Base-by-base conservation (phyloP, 352 stramenopile genomes). In the Phytophthora pseudosyringae region DNA sequence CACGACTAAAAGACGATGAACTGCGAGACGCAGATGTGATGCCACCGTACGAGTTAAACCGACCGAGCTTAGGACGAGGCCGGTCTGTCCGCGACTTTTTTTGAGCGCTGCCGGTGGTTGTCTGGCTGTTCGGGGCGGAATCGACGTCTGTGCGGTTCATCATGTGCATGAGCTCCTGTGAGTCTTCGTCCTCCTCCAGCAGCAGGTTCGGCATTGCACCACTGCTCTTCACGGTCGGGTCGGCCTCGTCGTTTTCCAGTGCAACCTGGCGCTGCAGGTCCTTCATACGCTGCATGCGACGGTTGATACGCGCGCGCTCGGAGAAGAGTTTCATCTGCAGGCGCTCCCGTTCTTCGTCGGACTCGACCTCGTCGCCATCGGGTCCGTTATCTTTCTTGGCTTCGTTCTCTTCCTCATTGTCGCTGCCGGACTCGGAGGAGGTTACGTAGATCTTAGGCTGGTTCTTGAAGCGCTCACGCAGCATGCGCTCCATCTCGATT, bases 251-350 rank as follows among this genome's bases (percentile, higher is more conserved):
- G 9, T 73, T 72, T 41, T 90, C 78, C 29, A 81, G 33, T 12
- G 79, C 72, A 4, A 89, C 68, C 43, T 90, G 76, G 3, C 80
- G 79, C 63, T 94, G 81, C 63, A 92, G 41, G 39, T 93, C 80
- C 45, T 90, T 91, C 87, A 93, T 93, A 55, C 87, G 87, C 57
- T 91, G 81, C 83, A 95, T 93, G 21, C 87, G 84, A 28, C 87
- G 84, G 47, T 95, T 95, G 56, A 95, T 86, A 21, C 85, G 80
- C 12, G 87, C 87, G 15, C 82, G 78, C 55, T 93, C 87, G 0
- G 83, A 93, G 48, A 95, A 95, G 12, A 91, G 68, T 46, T 95
- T 95, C 80, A 95, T 95, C 61, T 95, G 85, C 40, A 91, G 85
- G 3, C 75, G 75, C 61, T 95, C 87, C 12, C 87, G 85, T 45